Conservation (phyloP, 2,329 filamentous ascomycete genomes). For the Clarireedia hainanense region DNA sequence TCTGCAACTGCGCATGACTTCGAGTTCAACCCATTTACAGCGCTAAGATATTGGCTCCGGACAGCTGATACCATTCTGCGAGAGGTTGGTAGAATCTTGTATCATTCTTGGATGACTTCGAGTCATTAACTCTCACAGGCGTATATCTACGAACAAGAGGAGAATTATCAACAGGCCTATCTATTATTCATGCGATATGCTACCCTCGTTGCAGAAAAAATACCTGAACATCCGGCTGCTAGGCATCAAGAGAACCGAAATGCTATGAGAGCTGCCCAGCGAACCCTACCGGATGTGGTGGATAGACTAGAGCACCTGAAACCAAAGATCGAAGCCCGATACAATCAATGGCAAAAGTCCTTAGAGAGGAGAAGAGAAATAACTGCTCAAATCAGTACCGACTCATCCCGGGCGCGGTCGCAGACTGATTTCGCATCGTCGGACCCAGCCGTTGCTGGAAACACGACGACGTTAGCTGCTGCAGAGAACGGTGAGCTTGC, state of each 20-base stretch:
- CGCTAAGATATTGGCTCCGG: conserved; percentile 73
- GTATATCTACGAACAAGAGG: conserved; percentile 74
- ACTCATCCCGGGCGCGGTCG: conserved; percentile 9
- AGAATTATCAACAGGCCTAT: conserved; percentile 82
- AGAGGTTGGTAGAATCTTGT: conserved; percentile 50
- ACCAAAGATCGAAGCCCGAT: conserved; percentile 64
- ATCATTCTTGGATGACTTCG: background rate
- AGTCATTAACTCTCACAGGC: conserved; percentile 46
- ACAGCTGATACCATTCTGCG: conserved; percentile 72
- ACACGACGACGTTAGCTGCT: conserved; percentile 57
- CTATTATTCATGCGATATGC: conserved; percentile 87
- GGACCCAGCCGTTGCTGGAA: conserved; percentile 54
- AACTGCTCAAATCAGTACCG: conserved; percentile 6
- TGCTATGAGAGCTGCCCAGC: conserved; percentile 47
- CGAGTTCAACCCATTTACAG: conserved; percentile 69
- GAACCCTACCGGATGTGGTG: conserved; percentile 47
- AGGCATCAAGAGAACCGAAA: conserved; percentile 52
- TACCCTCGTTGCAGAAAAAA: conserved; percentile 67
- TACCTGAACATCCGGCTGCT: conserved; percentile 69
- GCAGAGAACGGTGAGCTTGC: conserved; percentile 67
- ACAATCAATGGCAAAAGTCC: conserved; percentile 57
- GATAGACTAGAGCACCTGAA: conserved; percentile 67
- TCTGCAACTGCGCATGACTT: conserved; percentile 69
- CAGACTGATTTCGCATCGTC: conserved; percentile 34
- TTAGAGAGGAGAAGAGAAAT: conserved; percentile 34